A percentile compares a stretch with the other conserved stretches of the same genome.
Evolutionary conservation across 352 stramenopile species (phyloP).

Genomic region (Poterioochromonas sp.): DNA sequence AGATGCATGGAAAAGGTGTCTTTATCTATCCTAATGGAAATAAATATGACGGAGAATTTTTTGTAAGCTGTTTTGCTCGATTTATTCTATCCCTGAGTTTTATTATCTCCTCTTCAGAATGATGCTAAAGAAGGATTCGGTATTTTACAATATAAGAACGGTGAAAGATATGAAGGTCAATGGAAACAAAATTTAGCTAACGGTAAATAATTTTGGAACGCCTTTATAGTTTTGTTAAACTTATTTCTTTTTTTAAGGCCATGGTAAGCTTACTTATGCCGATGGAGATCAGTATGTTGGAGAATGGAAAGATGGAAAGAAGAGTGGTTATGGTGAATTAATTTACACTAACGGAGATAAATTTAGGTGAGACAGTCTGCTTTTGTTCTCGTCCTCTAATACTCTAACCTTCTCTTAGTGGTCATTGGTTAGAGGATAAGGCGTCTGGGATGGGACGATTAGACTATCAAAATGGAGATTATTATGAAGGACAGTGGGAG

Average conservation of each 20-base stretch:
- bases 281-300: slow-evolving; percentile 38
- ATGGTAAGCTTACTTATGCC: slow-evolving; percentile 62
- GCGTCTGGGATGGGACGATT: neutral
- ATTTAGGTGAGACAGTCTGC: too few relatives aligned
- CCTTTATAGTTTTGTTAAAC: neutral
- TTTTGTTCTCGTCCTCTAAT: too few relatives aligned
- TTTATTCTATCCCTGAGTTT: neutral
- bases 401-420: too few relatives aligned
- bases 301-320: slow-evolving; percentile 9
- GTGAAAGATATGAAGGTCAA: slow-evolving; percentile 51
- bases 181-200: slow-evolving; percentile 65
- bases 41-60: slow-evolving; percentile 25
- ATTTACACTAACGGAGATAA: slow-evolving; percentile 25
- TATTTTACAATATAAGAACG: slow-evolving; percentile 44
- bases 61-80: neutral
- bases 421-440: slow-evolving; percentile 29
- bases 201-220: neutral
- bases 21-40: slow-evolving; percentile 48
- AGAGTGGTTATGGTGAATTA: slow-evolving; percentile 2
- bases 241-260: slow-evolving; percentile 51
- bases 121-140: slow-evolving; percentile 38
- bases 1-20: slow-evolving; percentile 60
- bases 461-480: slow-evolving; percentile 24
- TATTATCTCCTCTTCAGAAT: neutral
- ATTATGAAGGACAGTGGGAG: slow-evolving; percentile 31